phyloP scores from a whole-genome alignment of 495 filamentous ascomycete species.

The Xylaria grammica region DNA sequence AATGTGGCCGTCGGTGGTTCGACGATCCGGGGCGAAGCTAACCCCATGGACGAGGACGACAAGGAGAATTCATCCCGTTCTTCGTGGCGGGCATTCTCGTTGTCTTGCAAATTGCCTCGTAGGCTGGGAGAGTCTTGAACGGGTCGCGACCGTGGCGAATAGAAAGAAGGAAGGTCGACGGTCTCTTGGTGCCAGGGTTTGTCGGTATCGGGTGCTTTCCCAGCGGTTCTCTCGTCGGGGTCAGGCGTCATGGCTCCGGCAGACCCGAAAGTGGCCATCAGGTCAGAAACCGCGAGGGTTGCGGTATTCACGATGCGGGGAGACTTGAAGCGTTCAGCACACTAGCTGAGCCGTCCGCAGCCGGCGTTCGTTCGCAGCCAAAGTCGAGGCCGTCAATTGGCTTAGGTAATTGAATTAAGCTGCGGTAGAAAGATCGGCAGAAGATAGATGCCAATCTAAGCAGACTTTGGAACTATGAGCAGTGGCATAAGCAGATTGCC shows the following conservation, averaged over 20 bases:
- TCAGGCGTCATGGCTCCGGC: conserved; percentile 15
- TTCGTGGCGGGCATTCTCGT: background rate
- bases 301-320: background rate
- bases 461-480: no score
- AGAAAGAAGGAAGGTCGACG: conserved; percentile 50
- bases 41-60: conserved; percentile 10
- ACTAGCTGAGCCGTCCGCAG: no score
- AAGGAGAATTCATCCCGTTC: conserved; percentile 25
- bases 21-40: background rate
- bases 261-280: background rate
- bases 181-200: conserved; percentile 30
- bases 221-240: background rate
- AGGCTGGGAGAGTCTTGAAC: conserved; percentile 24
- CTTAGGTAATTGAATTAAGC: no score
- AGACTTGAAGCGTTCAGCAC: no score
- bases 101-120: conserved; percentile 21
- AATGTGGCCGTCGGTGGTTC: conserved; percentile 2
- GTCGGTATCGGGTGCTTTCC: background rate
- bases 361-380: background rate
- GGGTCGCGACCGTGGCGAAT: conserved; percentile 48
- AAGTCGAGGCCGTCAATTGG: no score
- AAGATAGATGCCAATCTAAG: background rate
- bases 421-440: background rate
- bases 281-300: background rate
- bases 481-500: no score